Conservation (phyloP, 805 yeast genomes). For the Citeromyces matritensis region DNA sequence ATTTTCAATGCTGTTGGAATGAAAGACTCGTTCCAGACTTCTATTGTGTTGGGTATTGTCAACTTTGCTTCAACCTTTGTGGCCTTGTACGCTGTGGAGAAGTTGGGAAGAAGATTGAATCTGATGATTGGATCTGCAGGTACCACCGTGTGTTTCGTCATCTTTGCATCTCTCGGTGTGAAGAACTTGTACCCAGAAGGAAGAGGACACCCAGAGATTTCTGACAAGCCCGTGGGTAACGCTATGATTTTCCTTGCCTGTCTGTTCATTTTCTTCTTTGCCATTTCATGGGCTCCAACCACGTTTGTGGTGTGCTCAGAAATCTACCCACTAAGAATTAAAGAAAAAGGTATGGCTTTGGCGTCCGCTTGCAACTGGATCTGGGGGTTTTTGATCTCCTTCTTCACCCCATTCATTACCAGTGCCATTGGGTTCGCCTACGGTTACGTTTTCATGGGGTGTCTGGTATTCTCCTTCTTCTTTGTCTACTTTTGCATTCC, state of each 20-base stretch:
- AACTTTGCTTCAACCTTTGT: slow-evolving; percentile 34
- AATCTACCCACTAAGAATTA: slow-evolving; percentile 49
- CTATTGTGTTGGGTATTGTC: slow-evolving; percentile 27
- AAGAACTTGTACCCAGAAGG: slow-evolving; percentile 21
- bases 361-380: slow-evolving; percentile 66
- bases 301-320: slow-evolving; percentile 47
- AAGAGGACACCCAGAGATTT: slow-evolving; percentile 6
- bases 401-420: slow-evolving; percentile 44
- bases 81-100: slow-evolving; percentile 34
- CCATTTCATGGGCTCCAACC: slow-evolving; percentile 66
- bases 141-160: slow-evolving; percentile 44
- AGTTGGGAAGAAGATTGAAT: slow-evolving; percentile 49
- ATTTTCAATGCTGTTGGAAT: slow-evolving; percentile 44
- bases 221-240: slow-evolving; percentile 21
- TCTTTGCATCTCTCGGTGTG: slow-evolving; percentile 34
- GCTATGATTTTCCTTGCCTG: slow-evolving; percentile 37
- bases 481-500: slow-evolving; percentile 41
- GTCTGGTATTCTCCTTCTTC: slow-evolving; percentile 37
- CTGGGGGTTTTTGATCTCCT: slow-evolving; percentile 55
- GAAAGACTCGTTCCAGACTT: slow-evolving; percentile 27
- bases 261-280: slow-evolving; percentile 56
- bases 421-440: slow-evolving; percentile 32
- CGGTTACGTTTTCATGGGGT: slow-evolving; percentile 38
- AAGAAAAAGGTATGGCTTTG: slow-evolving; percentile 54
- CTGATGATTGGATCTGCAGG: slow-evolving; percentile 47